A percentile compares a stretch with the other conserved stretches of the same genome.
Conservation (phyloP, 2,329 filamentous ascomycete species). For the Dactylonectria macrodidyma region DNA sequence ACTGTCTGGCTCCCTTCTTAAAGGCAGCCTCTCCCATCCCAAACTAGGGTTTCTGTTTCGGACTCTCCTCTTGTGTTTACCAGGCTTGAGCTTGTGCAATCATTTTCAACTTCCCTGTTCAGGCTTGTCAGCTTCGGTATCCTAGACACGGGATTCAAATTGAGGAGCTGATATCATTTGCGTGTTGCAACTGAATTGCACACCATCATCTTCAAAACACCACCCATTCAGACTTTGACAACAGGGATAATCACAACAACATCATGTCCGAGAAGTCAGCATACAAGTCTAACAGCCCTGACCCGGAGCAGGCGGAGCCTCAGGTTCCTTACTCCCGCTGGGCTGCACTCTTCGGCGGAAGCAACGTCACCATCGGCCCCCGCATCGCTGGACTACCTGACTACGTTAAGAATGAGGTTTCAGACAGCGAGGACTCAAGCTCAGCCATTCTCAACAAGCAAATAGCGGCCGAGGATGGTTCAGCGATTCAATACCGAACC, state of each 20-base stretch:
- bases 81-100: not conserved
- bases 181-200: not conserved
- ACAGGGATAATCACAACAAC: slow-evolving; percentile 3
- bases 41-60: slow-evolving; percentile 22
- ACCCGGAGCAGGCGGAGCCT: slow-evolving; percentile 42
- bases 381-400: slow-evolving; percentile 65
- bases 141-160: not conserved
- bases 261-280: slow-evolving; percentile 49
- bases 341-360: slow-evolving; percentile 57
- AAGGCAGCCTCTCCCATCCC: slow-evolving; percentile 30
- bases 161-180: not conserved
- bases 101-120: not conserved
- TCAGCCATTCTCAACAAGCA: slow-evolving; percentile 73
- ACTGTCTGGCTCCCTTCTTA: slow-evolving; percentile 29
- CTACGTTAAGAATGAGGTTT: slow-evolving; percentile 51
- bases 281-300: slow-evolving; percentile 38
- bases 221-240: not conserved
- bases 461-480: slow-evolving; percentile 81
- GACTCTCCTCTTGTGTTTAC: not conserved
- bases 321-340: slow-evolving; percentile 47
- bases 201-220: not conserved
- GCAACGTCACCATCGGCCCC: slow-evolving; percentile 61
- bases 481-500: slow-evolving; percentile 91
- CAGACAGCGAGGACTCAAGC: slow-evolving; percentile 63
- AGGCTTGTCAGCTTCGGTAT: not conserved